A percentile compares a stretch with the other conserved stretches of the same genome.
Evolutionary conservation across 495 filamentous ascomycete species (phyloP).

Genomic region (Aspergillus funiculosus): DNA sequence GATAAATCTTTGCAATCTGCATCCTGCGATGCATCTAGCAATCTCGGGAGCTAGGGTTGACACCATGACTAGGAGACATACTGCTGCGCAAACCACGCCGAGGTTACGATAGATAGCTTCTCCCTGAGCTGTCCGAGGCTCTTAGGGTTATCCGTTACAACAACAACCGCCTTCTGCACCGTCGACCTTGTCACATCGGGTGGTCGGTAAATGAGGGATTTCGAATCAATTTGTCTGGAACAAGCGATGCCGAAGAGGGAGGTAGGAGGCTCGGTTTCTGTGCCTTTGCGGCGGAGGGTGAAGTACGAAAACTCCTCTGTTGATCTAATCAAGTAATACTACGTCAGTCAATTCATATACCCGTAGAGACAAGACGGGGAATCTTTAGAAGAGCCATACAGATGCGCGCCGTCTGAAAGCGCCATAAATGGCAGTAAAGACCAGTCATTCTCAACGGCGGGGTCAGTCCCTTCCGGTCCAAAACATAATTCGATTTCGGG

Average conservation of each 20-base stretch:
- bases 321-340: constrained; percentile 42
- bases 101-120: constrained; percentile 80
- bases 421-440: constrained; percentile 92
- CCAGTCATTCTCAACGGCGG: constrained; percentile 86
- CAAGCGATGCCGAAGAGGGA: constrained; percentile 96
- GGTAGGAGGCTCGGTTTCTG: constrained; percentile 53
- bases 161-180: constrained; percentile 97
- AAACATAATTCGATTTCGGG: constrained; percentile 94
- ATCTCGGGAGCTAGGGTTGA: too few relatives aligned
- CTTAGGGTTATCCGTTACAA: constrained; percentile 84
- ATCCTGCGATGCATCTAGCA: too few relatives aligned
- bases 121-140: constrained; percentile 74
- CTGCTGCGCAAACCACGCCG: constrained; percentile 94
- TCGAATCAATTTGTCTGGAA: constrained; percentile 82
- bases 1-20: too few relatives aligned
- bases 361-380: not conserved
- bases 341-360: constrained; percentile 3
- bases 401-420: constrained; percentile 90
- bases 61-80: constrained; percentile 44
- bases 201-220: constrained; percentile 65
- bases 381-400: constrained; percentile 49
- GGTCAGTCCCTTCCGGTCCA: constrained; percentile 72
- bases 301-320: constrained; percentile 98
- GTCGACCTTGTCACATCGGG: constrained; percentile 91
- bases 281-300: constrained; percentile 70